Percentiles rank a stretch among this genome's conserved stretches.
These are phyloP conservation scores for Boletus sp. DNA, from an alignment of 768 basidiomycete genomes.

Conservation along the genomic window DNA sequence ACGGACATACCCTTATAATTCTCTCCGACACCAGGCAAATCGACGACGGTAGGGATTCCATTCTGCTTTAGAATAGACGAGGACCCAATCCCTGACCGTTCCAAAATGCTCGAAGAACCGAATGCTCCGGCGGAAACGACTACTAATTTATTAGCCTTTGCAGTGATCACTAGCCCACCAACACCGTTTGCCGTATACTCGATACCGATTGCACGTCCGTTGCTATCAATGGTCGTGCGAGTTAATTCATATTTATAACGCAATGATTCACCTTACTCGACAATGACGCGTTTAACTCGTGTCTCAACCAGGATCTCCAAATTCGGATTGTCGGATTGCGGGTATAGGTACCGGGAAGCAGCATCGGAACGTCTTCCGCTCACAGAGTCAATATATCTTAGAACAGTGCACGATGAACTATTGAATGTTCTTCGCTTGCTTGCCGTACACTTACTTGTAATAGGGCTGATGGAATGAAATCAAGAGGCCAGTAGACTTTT, in stretches of 20 bases:
- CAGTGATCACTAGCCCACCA: neutral
- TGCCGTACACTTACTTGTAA: conserved; percentile 15
- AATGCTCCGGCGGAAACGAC: neutral
- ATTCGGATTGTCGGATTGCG: neutral
- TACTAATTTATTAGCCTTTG: neutral
- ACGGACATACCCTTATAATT: conserved; percentile 1
- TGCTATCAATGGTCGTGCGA: neutral
- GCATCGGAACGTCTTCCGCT: conserved; percentile 2
- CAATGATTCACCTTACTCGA: neutral
- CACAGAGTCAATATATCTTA: neutral
- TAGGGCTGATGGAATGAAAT: conserved; percentile 4
- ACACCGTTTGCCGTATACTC: neutral
- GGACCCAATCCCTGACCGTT: conserved; percentile 5
- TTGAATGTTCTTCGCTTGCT: neutral
- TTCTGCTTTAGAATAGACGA: neutral
- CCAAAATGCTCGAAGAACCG: conserved; percentile 3
- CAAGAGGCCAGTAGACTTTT: neutral
- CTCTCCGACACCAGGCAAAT: conserved; percentile 4
- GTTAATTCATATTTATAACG: neutral
- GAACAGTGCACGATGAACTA: neutral
- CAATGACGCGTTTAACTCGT: conserved; percentile 2
- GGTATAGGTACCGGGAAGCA: neutral
- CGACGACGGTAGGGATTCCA: neutral
- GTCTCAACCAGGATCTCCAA: neutral
- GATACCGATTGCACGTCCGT: neutral